Percentiles rank a stretch among this genome's conserved stretches.
Conservation (phyloP, 129 eudicot species). For the Tanacetum coccineum region DNA sequence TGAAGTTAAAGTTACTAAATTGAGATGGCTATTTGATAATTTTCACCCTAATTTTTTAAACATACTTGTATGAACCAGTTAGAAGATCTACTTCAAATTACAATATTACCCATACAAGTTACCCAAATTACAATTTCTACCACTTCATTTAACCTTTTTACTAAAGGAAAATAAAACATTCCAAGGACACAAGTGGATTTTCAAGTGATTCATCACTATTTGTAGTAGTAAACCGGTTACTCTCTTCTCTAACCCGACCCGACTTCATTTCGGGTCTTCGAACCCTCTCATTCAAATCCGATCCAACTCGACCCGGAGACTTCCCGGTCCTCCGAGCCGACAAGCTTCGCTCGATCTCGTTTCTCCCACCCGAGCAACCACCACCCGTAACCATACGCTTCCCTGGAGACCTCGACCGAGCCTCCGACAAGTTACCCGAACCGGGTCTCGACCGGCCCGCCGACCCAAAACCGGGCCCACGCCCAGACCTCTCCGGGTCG, state of each 20-base stretch:
- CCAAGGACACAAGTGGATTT: constrained; percentile 92
- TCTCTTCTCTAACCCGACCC: constrained; percentile 36
- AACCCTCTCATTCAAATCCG: constrained; percentile 40
- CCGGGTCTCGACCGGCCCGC: constrained; percentile 19
- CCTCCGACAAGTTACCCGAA: constrained; percentile 10
- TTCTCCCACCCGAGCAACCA: constrained; percentile 14
- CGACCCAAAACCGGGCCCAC: constrained; percentile 24
- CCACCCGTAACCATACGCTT: constrained; percentile 32
- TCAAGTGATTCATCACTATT: constrained; percentile 65
- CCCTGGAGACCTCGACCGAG: constrained; percentile 68
- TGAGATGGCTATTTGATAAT: no score
- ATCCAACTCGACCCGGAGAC: constrained; percentile 64
- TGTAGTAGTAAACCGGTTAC: constrained; percentile 30
- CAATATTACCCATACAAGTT: constrained; percentile 5
- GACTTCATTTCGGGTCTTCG: constrained; percentile 23
- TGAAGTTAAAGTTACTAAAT: no score
- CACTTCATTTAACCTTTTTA: background rate
- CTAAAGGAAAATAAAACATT: constrained; percentile 89
- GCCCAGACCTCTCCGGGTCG: constrained; percentile 18
- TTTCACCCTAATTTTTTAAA: no score
- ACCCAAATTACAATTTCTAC: constrained; percentile 28
- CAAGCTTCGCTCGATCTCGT: constrained; percentile 45
- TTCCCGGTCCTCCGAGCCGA: constrained; percentile 56
- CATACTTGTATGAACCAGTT: background rate
- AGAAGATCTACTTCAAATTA: background rate